Percentiles rank a stretch among this genome's conserved stretches.
Conservation (phyloP, 192 early-diverging fungal species). For the Anaeromyces robustus region DNA sequence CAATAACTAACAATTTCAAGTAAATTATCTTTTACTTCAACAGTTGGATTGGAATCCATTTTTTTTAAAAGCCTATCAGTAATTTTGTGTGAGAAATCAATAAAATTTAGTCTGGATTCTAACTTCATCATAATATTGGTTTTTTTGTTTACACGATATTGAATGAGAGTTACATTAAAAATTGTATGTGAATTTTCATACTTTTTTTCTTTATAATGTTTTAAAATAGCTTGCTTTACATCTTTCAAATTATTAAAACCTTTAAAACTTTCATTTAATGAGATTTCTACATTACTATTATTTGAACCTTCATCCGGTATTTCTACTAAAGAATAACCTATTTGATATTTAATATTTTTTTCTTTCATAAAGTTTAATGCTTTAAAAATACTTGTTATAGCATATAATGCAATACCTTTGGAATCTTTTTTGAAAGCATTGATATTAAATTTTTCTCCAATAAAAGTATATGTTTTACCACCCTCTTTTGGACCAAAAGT, state of each 20-base stretch:
- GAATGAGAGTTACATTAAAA: background rate
- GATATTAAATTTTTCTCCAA: background rate
- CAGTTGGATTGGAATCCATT: background rate
- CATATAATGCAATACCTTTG: background rate
- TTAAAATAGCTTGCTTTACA: background rate
- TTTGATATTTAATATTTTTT: background rate
- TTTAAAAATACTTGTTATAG: background rate
- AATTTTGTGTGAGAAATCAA: background rate
- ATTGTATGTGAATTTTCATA: background rate
- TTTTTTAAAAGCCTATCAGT: background rate
- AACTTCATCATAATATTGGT: background rate
- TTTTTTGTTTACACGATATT: background rate
- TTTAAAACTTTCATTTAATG: background rate
- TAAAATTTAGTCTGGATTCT: background rate
- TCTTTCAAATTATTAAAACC: background rate
- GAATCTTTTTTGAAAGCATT: background rate
- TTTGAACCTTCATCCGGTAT: background rate
- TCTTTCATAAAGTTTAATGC: background rate
- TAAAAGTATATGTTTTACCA: background rate
- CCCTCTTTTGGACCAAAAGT: background rate
- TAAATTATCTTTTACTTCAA: background rate
- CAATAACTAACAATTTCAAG: background rate
- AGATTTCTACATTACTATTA: background rate
- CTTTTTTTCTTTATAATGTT: background rate
- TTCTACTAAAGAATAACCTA: background rate